Conservation (phyloP, 495 filamentous ascomycete genomes). For the Hamigera avellanea region DNA sequence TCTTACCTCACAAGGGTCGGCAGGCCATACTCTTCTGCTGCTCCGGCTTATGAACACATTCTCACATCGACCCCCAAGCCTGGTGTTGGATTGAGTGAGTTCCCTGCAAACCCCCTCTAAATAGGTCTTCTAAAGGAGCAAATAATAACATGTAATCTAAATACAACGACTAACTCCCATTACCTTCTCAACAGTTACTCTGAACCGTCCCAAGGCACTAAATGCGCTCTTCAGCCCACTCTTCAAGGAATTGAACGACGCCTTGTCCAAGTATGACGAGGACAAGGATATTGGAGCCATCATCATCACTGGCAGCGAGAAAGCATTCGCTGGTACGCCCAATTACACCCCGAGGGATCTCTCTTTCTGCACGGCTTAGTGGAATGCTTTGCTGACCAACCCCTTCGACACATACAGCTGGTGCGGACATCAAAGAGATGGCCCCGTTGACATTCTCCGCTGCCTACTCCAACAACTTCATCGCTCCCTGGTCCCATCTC, state of each 20-base stretch:
- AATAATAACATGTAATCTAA: no score
- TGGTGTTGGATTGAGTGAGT: conserved; percentile 77
- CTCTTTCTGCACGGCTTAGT: background rate
- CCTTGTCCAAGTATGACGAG: conserved; percentile 59
- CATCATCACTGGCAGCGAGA: conserved; percentile 75
- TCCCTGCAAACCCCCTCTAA: no score
- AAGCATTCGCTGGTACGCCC: conserved; percentile 66
- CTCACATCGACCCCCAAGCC: conserved; percentile 71
- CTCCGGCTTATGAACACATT: conserved; percentile 64
- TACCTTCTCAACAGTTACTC: conserved; percentile 56
- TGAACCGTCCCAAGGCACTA: conserved; percentile 88
- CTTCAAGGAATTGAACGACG: conserved; percentile 78
- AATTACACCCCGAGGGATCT: no score
- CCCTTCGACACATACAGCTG: conserved; percentile 37
- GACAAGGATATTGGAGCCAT: conserved; percentile 62
- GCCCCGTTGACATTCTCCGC: conserved; percentile 71
- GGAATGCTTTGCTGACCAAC: background rate
- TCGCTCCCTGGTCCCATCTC: conserved; percentile 81
- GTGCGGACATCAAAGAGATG: conserved; percentile 99
- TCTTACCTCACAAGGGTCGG: conserved; percentile 36
- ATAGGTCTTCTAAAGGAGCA: no score
- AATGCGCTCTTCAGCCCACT: conserved; percentile 86
- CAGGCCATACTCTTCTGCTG: conserved; percentile 45
- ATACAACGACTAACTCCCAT: background rate
- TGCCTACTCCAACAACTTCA: conserved; percentile 82